Evolutionary conservation across 352 stramenopile genomes (phyloP).

Genomic region (Aphanomyces astaci): DNA sequence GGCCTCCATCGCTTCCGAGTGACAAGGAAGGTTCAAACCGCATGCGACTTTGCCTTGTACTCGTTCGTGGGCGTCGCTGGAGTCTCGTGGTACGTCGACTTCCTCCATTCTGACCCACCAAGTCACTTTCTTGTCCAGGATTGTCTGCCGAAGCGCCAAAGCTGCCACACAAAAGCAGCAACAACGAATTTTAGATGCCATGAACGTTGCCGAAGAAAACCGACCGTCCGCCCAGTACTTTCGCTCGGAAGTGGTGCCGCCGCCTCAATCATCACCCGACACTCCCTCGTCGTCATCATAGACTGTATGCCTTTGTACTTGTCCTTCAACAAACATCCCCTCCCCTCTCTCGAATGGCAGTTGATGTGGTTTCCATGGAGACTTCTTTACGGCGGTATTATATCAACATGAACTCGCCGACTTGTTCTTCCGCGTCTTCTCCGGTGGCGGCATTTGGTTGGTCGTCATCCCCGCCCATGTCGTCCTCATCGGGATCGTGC

Average conservation of each 20-base stretch:
- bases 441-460: no score
- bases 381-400: no score
- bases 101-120: neutral
- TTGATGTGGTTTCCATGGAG: no score
- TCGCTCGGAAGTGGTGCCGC: slow-evolving; percentile 19
- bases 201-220: slow-evolving; percentile 19
- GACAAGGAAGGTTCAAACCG: slow-evolving; percentile 40
- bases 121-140: slow-evolving; percentile 25
- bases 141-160: slow-evolving; percentile 55
- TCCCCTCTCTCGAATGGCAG: no score
- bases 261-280: neutral
- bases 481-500: neutral
- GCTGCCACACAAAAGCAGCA: slow-evolving; percentile 19
- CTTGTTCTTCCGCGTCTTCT: no score
- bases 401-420: no score
- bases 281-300: neutral
- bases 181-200: slow-evolving; percentile 9
- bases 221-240: slow-evolving; percentile 19
- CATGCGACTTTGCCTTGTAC: slow-evolving; percentile 57
- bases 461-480: slow-evolving; percentile 2
- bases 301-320: no score
- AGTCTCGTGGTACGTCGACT: slow-evolving; percentile 38
- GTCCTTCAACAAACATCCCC: no score
- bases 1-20: slow-evolving; percentile 64
- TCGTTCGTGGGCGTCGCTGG: slow-evolving; percentile 50